Base-by-base conservation (phyloP, 2,329 filamentous ascomycete species). In the Aureobasidium leucospermi region DNA sequence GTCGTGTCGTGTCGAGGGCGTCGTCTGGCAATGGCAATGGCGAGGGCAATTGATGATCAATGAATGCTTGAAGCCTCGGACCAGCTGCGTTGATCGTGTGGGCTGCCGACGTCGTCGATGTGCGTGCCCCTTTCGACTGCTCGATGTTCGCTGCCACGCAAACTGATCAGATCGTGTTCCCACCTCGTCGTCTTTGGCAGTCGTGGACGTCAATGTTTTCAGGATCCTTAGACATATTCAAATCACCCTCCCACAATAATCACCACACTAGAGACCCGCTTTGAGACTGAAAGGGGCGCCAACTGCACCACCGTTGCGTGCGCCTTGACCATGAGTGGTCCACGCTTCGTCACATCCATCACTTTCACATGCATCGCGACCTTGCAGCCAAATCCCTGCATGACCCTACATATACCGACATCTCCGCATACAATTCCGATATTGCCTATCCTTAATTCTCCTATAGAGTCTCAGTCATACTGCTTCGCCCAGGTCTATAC, bases 231-330 rank as follows among this genome's bases (percentile, higher is more conserved):
- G 13, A n/a, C 23, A 31, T 36, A 28, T 45, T 56, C 36, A 45
- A 45, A 45, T 41, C 39, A 46, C 31, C 41, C 29, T 46, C 31
- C 41, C 39, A 41, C 41, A 43, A 36, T 19, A 46, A 56, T 36
- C 41, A 56, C 31, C 19, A 34, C 36, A 46, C 41, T 43, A 42
- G 19, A 45, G 52, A 29, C 41, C 52, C 52, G 28, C 52, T 46
- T 46, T 38, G 9, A 4, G 19, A 29, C 51, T 55, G 38, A 56
- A 56, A 46, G 52, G 52, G 52, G 51, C 51, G 51, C 31, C 48
- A 11, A 39, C 51, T 43, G 51, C 51, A 55, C 38, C 51, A 23
- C 51, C 51, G 51, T 55, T 55, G 38, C 23, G 16, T 31, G 29
- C 39, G 47, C 47, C 8, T n/a, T 16, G 47, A 23, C 34, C 45